Conservation (phyloP, 805 yeast species). For the Metschnikowia arizonensis region DNA sequence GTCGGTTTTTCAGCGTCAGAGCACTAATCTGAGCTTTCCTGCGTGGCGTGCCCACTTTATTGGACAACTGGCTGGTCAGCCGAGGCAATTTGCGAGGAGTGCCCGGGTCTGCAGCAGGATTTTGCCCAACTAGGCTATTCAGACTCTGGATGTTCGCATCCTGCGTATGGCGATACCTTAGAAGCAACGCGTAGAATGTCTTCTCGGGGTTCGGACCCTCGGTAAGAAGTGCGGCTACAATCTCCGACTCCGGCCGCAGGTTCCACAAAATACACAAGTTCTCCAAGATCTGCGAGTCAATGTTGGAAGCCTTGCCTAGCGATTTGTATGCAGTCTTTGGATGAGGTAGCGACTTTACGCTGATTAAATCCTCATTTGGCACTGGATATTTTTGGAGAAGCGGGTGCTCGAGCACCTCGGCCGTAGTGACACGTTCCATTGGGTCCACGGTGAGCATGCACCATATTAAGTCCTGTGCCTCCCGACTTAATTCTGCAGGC, state of each 20-base stretch:
- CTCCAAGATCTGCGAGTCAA: constrained; percentile 50
- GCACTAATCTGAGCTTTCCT: constrained; percentile 33
- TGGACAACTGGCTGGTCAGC: constrained; percentile 9
- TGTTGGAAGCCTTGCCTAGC: constrained; percentile 43
- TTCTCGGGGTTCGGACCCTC: constrained; percentile 43
- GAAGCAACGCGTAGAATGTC: constrained; percentile 43
- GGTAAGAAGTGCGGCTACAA: constrained; percentile 32
- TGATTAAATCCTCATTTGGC: constrained; percentile 41
- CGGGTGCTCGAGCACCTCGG: constrained; percentile 57
- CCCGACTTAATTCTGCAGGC: constrained; percentile 60
- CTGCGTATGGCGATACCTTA: constrained; percentile 42
- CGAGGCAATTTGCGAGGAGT: constrained; percentile 17
- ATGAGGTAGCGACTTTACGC: constrained; percentile 48
- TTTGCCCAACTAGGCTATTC: not conserved
- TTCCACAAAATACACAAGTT: constrained; percentile 58
- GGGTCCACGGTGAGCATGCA: constrained; percentile 72
- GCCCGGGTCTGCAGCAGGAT: constrained; percentile 7
- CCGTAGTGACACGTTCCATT: constrained; percentile 62
- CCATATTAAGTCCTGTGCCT: constrained; percentile 64
- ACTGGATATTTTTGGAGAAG: constrained; percentile 50
- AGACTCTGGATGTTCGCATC: constrained; percentile 19
- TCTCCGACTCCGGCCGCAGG: constrained; percentile 44
- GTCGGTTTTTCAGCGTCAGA: constrained; percentile 31
- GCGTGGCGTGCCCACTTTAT: constrained; percentile 11
- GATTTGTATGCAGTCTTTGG: constrained; percentile 52